Conservation (phyloP, 208 protist genomes). For the Eutreptiella sp. region DNA sequence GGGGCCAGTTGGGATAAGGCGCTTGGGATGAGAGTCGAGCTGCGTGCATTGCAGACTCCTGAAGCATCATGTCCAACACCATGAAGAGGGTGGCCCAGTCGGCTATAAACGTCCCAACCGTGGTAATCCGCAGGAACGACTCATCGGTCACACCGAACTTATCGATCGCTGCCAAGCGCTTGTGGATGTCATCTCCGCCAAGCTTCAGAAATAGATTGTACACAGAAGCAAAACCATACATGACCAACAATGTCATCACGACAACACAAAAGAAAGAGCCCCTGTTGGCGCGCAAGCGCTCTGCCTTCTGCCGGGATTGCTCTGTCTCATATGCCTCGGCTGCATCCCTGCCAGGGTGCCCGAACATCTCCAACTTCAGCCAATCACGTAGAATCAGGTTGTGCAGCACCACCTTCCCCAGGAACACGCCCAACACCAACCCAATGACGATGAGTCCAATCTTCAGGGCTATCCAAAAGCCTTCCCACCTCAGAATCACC, state of each 20-base stretch:
- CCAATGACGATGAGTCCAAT: not conserved
- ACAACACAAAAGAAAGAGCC: not conserved
- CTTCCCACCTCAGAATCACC: no score
- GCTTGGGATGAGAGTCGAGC: no score
- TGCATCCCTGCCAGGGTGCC: not conserved
- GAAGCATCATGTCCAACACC: conserved; percentile 18
- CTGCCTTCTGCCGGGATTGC: not conserved
- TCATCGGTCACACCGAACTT: not conserved
- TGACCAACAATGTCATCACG: not conserved
- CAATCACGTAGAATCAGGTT: conserved; percentile 1
- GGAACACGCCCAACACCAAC: not conserved
- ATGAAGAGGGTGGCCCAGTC: conserved; percentile 14
- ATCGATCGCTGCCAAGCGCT: not conserved
- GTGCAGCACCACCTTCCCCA: not conserved
- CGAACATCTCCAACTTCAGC: conserved; percentile 3
- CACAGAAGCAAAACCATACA: not conserved
- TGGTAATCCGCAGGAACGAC: conserved; percentile 3
- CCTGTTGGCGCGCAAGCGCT: not conserved
- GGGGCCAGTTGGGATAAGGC: no score
- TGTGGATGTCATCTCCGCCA: not conserved
- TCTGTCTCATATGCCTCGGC: not conserved
- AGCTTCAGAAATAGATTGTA: not conserved
- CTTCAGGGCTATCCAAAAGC: no score
- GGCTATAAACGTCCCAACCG: conserved; percentile 7
- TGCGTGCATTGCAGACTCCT: not conserved